A percentile compares a stretch with the other conserved stretches of the same genome.
Conservation (phyloP, 2,329 filamentous ascomycete genomes). For the Emergomyces pasteurianus region DNA sequence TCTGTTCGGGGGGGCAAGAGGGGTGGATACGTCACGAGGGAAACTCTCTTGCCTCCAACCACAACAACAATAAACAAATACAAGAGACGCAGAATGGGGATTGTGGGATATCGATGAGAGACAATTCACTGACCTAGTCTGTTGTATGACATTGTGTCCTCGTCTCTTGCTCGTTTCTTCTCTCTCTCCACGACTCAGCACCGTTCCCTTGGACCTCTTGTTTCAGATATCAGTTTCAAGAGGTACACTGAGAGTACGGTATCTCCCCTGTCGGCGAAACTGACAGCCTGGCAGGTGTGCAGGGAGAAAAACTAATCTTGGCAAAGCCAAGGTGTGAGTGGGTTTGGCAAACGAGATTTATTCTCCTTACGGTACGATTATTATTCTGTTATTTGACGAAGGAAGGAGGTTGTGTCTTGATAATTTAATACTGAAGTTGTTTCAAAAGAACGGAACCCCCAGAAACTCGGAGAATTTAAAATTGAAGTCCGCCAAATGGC, state of each 20-base stretch:
- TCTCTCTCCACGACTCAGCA: background rate
- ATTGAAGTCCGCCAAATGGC: too few relatives aligned
- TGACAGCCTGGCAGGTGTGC: too few relatives aligned
- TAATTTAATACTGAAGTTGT: background rate
- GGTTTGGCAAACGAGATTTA: background rate
- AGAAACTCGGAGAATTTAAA: background rate
- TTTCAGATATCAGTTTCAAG: background rate
- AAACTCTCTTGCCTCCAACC: background rate
- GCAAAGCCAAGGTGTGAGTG: background rate
- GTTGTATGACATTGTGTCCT: conserved; percentile 56
- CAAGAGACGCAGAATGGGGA: background rate
- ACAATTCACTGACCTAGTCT: conserved; percentile 50
- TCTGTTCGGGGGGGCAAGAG: too few relatives aligned
- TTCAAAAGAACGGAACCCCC: background rate
- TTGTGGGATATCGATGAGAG: conserved; percentile 6
- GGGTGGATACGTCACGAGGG: background rate
- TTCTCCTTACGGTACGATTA: background rate
- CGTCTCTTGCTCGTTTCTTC: conserved; percentile 1
- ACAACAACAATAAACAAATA: background rate
- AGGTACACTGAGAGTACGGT: background rate
- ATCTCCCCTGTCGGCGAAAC: background rate
- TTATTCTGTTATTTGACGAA: background rate
- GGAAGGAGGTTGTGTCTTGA: background rate
- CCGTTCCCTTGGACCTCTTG: background rate
- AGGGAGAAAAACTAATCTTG: background rate